Percentiles rank a stretch among this genome's conserved stretches.
Conservation (phyloP, 2,329 filamentous ascomycete species). For the Claviceps humidiphila region DNA sequence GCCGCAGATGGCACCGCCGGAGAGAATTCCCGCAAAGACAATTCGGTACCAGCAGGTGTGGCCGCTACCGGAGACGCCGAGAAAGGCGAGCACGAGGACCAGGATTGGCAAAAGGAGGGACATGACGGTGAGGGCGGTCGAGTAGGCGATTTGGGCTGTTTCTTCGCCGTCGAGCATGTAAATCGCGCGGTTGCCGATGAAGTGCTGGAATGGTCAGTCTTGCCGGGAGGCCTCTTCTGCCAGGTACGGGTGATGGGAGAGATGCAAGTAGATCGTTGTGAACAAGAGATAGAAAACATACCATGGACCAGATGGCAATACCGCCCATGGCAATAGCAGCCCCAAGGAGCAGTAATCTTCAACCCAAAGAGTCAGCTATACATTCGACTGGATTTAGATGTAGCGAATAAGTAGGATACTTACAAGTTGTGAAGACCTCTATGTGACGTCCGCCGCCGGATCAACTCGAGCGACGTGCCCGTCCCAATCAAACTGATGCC, state of each 20-base stretch:
- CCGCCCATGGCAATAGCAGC: constrained; percentile 61
- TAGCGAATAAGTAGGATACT: constrained; percentile 8
- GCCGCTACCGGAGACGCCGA: constrained; percentile 48
- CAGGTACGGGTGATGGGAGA: too few relatives aligned
- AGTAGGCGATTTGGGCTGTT: constrained; percentile 60
- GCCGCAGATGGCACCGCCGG: constrained; percentile 63
- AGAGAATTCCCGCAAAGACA: constrained; percentile 48
- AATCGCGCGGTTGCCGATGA: constrained; percentile 69
- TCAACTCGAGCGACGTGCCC: constrained; percentile 65
- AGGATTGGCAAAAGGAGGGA: constrained; percentile 68
- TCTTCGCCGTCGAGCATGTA: constrained; percentile 48
- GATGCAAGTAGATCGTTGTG: too few relatives aligned
- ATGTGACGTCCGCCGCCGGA: constrained; percentile 60
- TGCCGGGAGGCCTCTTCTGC: too few relatives aligned
- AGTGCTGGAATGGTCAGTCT: not conserved
- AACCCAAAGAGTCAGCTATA: not conserved
- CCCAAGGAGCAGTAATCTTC: constrained; percentile 47
- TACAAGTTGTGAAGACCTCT: constrained; percentile 60
- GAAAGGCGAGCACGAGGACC: constrained; percentile 62
- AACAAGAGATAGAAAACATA: constrained; percentile 15
- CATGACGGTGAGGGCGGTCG: constrained; percentile 52
- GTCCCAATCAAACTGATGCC: constrained; percentile 67
- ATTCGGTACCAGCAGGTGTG: constrained; percentile 44
- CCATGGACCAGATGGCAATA: constrained; percentile 62
- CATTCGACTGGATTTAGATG: not conserved